Evolutionary conservation across 257 asterid genomes (phyloP).

Genomic region (Craterostigma plantagineum): DNA sequence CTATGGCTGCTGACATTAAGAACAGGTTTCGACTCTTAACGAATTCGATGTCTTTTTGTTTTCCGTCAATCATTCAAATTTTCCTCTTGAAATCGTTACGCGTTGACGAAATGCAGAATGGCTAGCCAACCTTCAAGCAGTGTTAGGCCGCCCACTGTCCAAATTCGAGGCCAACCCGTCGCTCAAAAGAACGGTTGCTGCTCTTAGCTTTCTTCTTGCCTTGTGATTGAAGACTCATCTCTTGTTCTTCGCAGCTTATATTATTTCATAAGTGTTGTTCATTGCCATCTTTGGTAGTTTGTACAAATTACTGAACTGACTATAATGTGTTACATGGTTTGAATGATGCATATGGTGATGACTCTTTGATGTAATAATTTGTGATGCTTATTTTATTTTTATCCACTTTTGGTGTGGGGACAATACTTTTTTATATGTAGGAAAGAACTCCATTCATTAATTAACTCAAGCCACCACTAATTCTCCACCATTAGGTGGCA

Average conservation of each 20-base stretch:
- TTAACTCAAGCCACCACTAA: slow-evolving; percentile 20
- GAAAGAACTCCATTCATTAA: background rate
- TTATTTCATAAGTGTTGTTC: too few species aligned
- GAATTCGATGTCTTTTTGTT: background rate
- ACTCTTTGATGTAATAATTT: too few species aligned
- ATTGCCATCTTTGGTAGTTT: too few species aligned
- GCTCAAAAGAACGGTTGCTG: slow-evolving; percentile 58
- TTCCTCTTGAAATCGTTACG: background rate
- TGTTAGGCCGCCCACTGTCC: slow-evolving; percentile 50
- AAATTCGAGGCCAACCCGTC: slow-evolving; percentile 53
- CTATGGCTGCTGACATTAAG: slow-evolving; percentile 60
- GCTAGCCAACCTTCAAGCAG: slow-evolving; percentile 20
- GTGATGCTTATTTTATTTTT: too few species aligned
- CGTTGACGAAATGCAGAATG: background rate
- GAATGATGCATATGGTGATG: too few species aligned
- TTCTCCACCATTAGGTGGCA: slow-evolving; percentile 29
- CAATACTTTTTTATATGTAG: too few species aligned
- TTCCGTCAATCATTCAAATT: background rate
- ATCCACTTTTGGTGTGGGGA: too few species aligned
- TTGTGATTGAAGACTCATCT: too few species aligned
- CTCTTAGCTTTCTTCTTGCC: too few species aligned
- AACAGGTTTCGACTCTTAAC: slow-evolving; percentile 25
- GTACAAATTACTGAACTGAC: too few species aligned
- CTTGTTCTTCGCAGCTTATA: too few species aligned
- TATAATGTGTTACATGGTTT: too few species aligned